Evolutionary conservation across 2,329 filamentous ascomycete genomes (phyloP).

Genomic region (Cryphonectria nitschkei): DNA sequence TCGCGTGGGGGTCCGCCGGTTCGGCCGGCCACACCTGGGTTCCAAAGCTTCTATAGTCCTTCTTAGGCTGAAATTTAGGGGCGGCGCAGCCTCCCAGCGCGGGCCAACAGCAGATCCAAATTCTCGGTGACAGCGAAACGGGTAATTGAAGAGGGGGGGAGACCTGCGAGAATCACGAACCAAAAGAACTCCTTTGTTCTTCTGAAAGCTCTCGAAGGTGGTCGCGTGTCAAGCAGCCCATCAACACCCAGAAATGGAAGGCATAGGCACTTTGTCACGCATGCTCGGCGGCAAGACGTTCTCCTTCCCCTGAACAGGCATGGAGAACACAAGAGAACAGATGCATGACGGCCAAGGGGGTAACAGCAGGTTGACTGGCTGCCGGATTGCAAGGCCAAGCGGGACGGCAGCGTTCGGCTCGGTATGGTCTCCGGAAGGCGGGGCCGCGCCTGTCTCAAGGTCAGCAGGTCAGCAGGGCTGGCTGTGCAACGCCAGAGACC

Average conservation of each 20-base stretch:
- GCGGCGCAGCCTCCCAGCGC: slow-evolving; percentile 8
- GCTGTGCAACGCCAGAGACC: not conserved
- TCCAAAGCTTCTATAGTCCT: slow-evolving; percentile 20
- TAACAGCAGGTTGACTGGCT: slow-evolving; percentile 14
- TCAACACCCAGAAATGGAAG: not conserved
- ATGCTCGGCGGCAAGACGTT: not conserved
- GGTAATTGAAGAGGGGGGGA: not conserved
- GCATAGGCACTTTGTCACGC: not conserved
- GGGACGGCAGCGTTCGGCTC: slow-evolving; percentile 3
- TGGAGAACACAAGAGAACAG: not conserved
- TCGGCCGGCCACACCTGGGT: slow-evolving; percentile 6
- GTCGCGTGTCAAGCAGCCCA: not conserved
- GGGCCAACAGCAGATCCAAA: slow-evolving; percentile 17
- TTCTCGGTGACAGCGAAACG: slow-evolving; percentile 26
- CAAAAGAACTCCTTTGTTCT: not conserved
- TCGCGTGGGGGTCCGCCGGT: slow-evolving; percentile 24
- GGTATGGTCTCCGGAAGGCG: slow-evolving; percentile 22
- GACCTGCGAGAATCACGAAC: not conserved
- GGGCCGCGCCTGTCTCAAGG: slow-evolving; percentile 24
- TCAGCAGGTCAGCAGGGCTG: slow-evolving; percentile 15
- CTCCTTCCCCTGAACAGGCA: not conserved
- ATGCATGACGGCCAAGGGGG: not conserved
- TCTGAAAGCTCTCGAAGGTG: not conserved
- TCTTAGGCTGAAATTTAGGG: slow-evolving; percentile 25
- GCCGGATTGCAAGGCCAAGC: slow-evolving; percentile 2